Percentiles rank a stretch among this genome's conserved stretches.
phyloP scores from a whole-genome alignment of 169 alveolate species.

The Amoebophrya sp. region DNA sequence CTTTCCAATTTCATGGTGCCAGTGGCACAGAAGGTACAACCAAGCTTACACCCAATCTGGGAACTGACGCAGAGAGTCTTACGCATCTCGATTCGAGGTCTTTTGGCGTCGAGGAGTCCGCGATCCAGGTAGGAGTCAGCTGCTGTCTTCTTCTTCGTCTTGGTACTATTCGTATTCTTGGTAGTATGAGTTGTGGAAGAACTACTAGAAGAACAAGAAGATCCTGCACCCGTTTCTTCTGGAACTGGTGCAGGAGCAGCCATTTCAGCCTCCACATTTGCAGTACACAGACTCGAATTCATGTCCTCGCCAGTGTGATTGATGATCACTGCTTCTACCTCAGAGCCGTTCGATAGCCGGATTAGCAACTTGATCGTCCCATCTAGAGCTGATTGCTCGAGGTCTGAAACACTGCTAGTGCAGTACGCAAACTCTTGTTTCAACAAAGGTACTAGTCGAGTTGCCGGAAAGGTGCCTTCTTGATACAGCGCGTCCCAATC shows the following conservation, averaged over 20 bases:
- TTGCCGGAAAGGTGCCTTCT: not conserved
- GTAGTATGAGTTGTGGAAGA: too few relatives aligned
- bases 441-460: not conserved
- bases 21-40: constrained; percentile 52
- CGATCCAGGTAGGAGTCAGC: not conserved
- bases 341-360: not conserved
- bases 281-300: not conserved
- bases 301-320: not conserved
- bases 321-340: not conserved
- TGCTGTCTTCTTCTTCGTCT: not conserved
- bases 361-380: constrained; percentile 8
- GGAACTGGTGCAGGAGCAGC: too few relatives aligned
- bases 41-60: constrained; percentile 52
- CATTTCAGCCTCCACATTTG: not conserved
- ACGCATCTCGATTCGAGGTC: constrained; percentile 10
- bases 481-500: not conserved
- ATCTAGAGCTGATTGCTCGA: not conserved
- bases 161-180: not conserved
- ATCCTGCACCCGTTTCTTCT: not conserved
- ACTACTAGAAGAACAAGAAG: too few relatives aligned
- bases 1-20: constrained; percentile 49
- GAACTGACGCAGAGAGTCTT: constrained; percentile 48
- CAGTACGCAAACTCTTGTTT: not conserved
- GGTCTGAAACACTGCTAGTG: not conserved
- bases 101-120: not conserved